Evolutionary conservation across 2,329 filamentous ascomycete genomes (phyloP), one percentile per base, ranked within the genome.

Genomic region (Cordyceps tenuipes): DNA sequence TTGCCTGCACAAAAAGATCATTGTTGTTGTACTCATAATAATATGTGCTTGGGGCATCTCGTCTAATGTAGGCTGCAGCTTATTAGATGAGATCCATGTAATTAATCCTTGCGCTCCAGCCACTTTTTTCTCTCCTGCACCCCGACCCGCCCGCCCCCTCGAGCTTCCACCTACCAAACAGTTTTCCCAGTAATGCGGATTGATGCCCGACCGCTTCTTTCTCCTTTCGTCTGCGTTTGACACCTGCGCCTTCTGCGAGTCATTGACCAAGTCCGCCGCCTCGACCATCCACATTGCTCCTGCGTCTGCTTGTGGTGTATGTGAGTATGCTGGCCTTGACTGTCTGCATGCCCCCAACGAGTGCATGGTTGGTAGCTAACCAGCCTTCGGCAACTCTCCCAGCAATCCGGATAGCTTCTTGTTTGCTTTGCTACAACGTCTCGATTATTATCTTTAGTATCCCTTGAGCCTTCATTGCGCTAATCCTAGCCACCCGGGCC

Each of bases 191-290:
- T 21, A n/a, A 49, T 31, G 48, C 29, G 57, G 59, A 31, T 57
- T 61, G 59, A 31, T 57, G 47, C 52, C 59, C 59, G 59, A 61
- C 59, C 59, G 59, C 57, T 54, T 49, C 49, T 60, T 60, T 21
- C 31, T 54, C 43, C 49, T 60, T 60, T 21, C 31, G 9, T 41
- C 49, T 47, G 48, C 41, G 51, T 54, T 41, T 36, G 46, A 56
- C 47, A 23, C 34, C 36, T 49, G 48, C 56, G 39, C 3, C 31
- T 51, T 34, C 57, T 59, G 46, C 56, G 47, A 58, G 56, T 51
- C 56, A 59, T 59, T 59, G 48, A 52, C 26, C 19, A 46, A 26
- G n/a, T 13, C 47, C 39, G 6, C 44, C 13, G 6, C 44, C 13
- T 29, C 31, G 44, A 26, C 46, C 47, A 58, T 46, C n/a, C 56